Evolutionary conservation across 257 asterid species (phyloP).

Genomic region (Fraxinus americana): DNA sequence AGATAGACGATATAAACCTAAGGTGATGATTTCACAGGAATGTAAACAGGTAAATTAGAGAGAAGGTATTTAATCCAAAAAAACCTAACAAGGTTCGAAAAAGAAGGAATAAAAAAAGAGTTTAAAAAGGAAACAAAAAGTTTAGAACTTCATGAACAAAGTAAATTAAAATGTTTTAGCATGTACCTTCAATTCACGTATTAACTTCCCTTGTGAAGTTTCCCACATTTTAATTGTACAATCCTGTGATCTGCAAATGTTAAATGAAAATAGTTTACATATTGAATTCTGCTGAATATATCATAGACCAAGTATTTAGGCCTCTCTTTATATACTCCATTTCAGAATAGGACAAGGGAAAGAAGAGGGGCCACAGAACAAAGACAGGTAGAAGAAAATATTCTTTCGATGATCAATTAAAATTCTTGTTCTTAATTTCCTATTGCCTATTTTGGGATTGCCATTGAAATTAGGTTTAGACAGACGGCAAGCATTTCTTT

Average conservation of each 20-base stretch:
- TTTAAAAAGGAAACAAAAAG: background rate
- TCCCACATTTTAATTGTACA: conserved; percentile 98
- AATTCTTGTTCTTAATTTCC: conserved; percentile 6
- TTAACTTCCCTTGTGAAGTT: conserved; percentile 83
- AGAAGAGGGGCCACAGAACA: background rate
- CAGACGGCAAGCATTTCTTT: background rate
- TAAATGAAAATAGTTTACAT: conserved; percentile 16
- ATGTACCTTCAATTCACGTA: conserved; percentile 84
- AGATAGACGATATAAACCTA: background rate
- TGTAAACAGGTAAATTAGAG: background rate
- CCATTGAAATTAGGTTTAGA: background rate
- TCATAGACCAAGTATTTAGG: background rate
- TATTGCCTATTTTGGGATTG: conserved; percentile 10
- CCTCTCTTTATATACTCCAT: conserved; percentile 1
- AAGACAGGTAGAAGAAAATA: conserved; percentile 2
- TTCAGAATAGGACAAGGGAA: background rate
- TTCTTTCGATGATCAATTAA: background rate
- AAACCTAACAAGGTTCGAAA: background rate
- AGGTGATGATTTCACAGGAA: background rate
- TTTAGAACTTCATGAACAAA: background rate
- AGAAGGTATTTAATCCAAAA: background rate
- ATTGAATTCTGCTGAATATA: background rate
- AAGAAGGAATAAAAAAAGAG: background rate
- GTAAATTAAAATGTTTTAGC: background rate
- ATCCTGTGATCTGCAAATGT: conserved; percentile 82